phyloP scores from a whole-genome alignment of 2,329 filamentous ascomycete species.

The Trichophyton schoenleinii region DNA sequence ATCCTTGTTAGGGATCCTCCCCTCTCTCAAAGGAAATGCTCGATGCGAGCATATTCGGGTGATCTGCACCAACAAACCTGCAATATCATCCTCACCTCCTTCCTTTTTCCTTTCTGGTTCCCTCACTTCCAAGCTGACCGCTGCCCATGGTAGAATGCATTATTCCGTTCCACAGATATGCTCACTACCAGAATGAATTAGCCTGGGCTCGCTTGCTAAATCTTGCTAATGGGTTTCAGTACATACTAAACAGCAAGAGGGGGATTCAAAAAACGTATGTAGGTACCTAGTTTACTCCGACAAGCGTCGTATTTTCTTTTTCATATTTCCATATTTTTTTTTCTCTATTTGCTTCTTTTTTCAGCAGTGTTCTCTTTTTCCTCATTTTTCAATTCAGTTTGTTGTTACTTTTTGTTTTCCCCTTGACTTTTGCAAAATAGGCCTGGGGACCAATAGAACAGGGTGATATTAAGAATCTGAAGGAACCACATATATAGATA shows the following conservation, averaged over 20 bases:
- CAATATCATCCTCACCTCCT: not conserved
- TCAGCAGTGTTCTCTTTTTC: not conserved
- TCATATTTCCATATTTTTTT: not conserved
- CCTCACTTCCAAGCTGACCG: not conserved
- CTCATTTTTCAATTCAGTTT: not conserved
- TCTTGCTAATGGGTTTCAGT: not conserved
- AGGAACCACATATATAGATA: not conserved
- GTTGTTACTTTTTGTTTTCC: not conserved
- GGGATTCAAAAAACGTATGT: not conserved
- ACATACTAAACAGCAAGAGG: not conserved
- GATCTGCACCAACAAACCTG: conserved; percentile 2
- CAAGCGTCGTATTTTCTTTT: conserved; percentile 1
- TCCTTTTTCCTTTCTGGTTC: not conserved
- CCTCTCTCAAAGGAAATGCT: conserved; percentile 1
- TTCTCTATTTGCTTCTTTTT: not conserved
- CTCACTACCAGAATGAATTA: not conserved
- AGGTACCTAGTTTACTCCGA: not conserved
- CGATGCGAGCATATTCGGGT: not conserved
- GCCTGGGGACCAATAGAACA: not conserved
- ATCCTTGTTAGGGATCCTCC: not conserved
- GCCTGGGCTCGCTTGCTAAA: not conserved
- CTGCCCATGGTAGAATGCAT: not conserved
- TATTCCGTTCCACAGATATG: not conserved
- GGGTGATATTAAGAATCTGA: not conserved
- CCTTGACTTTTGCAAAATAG: not conserved